Base-by-base conservation (phyloP, 345 rosid species). In the Syzygium aromaticum region DNA sequence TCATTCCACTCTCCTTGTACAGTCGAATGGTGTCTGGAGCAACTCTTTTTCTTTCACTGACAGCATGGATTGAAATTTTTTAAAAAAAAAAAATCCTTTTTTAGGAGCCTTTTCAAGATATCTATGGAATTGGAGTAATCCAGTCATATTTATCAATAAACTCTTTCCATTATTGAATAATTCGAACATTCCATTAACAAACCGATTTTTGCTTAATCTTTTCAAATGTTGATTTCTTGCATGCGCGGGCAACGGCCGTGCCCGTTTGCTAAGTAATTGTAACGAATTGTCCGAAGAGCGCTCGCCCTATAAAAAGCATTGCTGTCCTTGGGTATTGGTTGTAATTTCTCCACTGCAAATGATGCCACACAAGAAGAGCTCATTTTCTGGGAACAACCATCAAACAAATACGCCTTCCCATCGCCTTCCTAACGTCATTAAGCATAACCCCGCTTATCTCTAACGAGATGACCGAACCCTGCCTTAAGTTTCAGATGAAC, bases 181-280 rank as follows among this genome's bases (percentile, higher is more conserved):
- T 28, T 30, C 77, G 15, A 27, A 63, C 33, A 64, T 64, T 64
- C 16, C 0, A 2, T 64, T 64, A 28, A 63, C 21, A 14, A 63
- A 63, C 16, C 14, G 21, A 63, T 63, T 63, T 63, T 59, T 63
- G 2, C 38, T 63, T 19, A 9, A 63, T 63, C 15, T 59, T 59
- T 59, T 59, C 64, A 59, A 59, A 59, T 59, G 64, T 27, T 6
- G 30, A n/a, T 61, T 61, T 61, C 67, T 27, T 3, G 0, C 2
- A 17, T 0, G 0, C 17, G 2, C 7, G 67, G 33, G 6, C 30
- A n/a, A n/a, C n/a, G 3, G 0, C 0, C 0, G 6, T 30, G 40
- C 43, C 19, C 0, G 0, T 33, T 63, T 28, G 77, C 77, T 15
- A 63, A 63, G 22, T 64, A 64, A 16, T 64, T 15, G 43, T 5